Evolutionary conservation across 169 alveolate genomes (phyloP).

Genomic region (Sarcocystis neurona): DNA sequence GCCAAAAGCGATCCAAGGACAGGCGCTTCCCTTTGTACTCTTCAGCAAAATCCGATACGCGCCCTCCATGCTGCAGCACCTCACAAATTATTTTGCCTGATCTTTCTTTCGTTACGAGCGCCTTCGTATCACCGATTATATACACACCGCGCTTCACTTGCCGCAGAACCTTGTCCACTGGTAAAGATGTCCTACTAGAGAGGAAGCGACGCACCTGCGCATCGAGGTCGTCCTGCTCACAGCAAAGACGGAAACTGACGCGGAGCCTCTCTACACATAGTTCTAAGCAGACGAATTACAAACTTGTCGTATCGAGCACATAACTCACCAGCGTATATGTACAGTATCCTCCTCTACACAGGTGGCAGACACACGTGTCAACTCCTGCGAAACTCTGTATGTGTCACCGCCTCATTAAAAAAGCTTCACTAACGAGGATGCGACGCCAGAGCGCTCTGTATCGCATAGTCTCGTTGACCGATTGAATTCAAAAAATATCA

Average conservation of each 20-base stretch:
- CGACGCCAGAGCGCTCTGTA: too few species aligned
- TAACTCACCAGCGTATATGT: too few species aligned
- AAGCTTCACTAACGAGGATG: too few species aligned
- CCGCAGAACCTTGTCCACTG: background rate
- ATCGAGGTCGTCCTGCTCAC: conserved; percentile 22
- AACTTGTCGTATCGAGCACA: too few species aligned
- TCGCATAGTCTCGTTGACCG: too few species aligned
- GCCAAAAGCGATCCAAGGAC: conserved; percentile 20
- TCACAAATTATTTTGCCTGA: background rate
- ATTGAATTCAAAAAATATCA: too few species aligned
- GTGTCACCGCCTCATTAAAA: too few species aligned
- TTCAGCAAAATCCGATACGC: background rate
- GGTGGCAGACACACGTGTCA: too few species aligned
- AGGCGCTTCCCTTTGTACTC: background rate
- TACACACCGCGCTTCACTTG: conserved; percentile 8
- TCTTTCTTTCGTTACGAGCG: background rate
- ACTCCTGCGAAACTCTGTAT: too few species aligned
- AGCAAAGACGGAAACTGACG: background rate
- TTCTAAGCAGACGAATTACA: too few species aligned
- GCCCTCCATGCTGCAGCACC: background rate
- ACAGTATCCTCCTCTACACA: too few species aligned
- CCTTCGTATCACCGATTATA: background rate
- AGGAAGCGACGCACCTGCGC: conserved; percentile 1
- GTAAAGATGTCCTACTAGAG: background rate
- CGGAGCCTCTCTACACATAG: too few species aligned